These are phyloP conservation scores for Galerina sulciceps DNA, from an alignment of 768 basidiomycete species.

Conservation along the genomic window DNA sequence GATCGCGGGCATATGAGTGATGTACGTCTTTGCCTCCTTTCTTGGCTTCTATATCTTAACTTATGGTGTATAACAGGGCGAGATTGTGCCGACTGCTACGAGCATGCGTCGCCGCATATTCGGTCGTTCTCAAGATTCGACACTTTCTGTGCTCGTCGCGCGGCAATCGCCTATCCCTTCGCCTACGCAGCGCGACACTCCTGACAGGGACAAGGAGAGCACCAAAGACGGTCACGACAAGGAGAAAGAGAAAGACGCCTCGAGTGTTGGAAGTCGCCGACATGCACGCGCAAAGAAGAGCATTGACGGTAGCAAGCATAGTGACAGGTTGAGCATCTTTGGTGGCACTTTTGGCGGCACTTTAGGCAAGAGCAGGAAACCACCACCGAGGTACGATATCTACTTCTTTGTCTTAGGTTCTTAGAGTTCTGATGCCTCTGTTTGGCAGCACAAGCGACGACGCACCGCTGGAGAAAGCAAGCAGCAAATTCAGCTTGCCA, in stretches of 20 bases:
- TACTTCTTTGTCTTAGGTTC: not conserved
- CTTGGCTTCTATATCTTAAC: not conserved
- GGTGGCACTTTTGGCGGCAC: constrained; percentile 65
- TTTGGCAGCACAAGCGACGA: constrained; percentile 32
- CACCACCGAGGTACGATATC: constrained; percentile 69
- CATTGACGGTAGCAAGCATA: constrained; percentile 47
- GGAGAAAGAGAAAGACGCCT: constrained; percentile 14
- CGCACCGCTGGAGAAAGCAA: constrained; percentile 44
- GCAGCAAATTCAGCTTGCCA: constrained; percentile 50
- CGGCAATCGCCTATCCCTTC: constrained; percentile 29
- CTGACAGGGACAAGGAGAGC: constrained; percentile 27
- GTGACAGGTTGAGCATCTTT: constrained; percentile 83
- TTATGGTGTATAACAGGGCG: constrained; percentile 44
- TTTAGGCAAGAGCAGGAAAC: constrained; percentile 75
- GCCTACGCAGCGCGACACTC: constrained; percentile 27
- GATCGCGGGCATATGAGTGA: constrained; percentile 64
- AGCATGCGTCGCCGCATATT: constrained; percentile 61
- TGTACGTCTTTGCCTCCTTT: constrained; percentile 42
- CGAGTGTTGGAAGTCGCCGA: constrained; percentile 32
- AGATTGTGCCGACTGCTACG: constrained; percentile 40
- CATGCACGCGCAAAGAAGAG: constrained; percentile 54
- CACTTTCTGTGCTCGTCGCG: constrained; percentile 13
- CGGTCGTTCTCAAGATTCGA: constrained; percentile 60
- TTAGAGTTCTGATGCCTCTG: constrained; percentile 3
- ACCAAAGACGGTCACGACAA: constrained; percentile 9